phyloP scores from a whole-genome alignment of 2,329 filamentous ascomycete genomes.

The Truncatella angustata region DNA sequence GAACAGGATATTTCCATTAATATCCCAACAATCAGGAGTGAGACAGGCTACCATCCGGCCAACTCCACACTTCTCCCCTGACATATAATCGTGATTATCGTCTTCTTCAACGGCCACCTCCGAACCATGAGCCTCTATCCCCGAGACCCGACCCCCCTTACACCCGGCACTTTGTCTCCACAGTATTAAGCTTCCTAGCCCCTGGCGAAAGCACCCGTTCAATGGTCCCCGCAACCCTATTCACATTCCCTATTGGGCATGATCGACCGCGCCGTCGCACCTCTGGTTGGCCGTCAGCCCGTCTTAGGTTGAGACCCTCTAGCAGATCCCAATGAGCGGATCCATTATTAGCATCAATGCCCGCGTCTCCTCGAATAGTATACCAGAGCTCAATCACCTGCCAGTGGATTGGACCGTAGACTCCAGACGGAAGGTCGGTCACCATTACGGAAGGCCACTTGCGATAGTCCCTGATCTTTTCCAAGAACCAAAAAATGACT shows the following conservation, averaged over 20 bases:
- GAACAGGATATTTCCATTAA: no score
- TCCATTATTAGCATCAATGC: constrained; percentile 2
- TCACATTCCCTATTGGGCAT: constrained; percentile 1
- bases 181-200: no score
- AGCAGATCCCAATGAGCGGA: constrained; percentile 1
- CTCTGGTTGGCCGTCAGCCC: neutral
- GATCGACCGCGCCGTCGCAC: neutral
- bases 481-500: no score
- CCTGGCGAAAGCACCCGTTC: neutral
- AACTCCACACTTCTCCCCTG: no score
- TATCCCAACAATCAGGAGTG: no score
- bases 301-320: neutral
- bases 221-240: neutral
- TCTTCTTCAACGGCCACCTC: no score
- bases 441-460: constrained; percentile 1
- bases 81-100: no score
- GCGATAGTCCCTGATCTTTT: neutral
- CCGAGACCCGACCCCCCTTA: no score
- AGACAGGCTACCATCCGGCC: no score
- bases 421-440: constrained; percentile 7
- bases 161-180: no score
- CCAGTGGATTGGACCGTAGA: neutral
- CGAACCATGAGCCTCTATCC: no score
- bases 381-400: neutral
- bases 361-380: neutral